A percentile compares a stretch with the other conserved stretches of the same genome.
Conservation (phyloP, 208 protist genomes). For the Herpetomonas muscarum region DNA sequence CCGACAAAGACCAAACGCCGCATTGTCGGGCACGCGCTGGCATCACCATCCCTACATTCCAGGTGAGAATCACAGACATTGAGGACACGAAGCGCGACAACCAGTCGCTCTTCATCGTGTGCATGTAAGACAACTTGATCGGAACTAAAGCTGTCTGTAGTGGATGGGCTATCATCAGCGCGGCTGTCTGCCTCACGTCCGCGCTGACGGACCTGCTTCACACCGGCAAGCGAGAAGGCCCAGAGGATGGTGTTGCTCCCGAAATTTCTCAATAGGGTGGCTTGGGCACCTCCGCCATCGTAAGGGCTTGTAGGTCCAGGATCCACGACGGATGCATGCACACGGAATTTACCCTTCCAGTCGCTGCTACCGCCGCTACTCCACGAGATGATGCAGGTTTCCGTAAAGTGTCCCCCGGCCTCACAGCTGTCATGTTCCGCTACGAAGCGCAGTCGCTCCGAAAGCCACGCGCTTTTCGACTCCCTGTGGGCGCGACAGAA, state of each 20-base stretch:
- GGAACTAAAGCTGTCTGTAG: neutral
- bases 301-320: no score
- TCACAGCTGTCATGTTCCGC: slow-evolving; percentile 2
- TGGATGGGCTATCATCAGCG: neutral
- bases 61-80: no score
- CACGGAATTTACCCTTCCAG: neutral
- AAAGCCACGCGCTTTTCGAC: no score
- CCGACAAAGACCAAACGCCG: no score
- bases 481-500: no score
- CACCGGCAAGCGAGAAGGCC: neutral
- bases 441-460: slow-evolving; percentile 16
- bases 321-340: neutral
- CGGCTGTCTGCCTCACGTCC: neutral
- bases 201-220: slow-evolving; percentile 1
- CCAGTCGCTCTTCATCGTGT: no score
- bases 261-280: neutral
- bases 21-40: no score
- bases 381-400: slow-evolving; percentile 1
- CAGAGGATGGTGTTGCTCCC: neutral
- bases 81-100: no score
- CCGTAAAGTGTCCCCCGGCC: slow-evolving; percentile 21
- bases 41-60: no score
- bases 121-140: slow-evolving; percentile 1
- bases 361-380: neutral
- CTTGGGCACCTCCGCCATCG: neutral